Conservation (phyloP, 1,284 basidiomycete species). For the Xanthoconium separans region DNA sequence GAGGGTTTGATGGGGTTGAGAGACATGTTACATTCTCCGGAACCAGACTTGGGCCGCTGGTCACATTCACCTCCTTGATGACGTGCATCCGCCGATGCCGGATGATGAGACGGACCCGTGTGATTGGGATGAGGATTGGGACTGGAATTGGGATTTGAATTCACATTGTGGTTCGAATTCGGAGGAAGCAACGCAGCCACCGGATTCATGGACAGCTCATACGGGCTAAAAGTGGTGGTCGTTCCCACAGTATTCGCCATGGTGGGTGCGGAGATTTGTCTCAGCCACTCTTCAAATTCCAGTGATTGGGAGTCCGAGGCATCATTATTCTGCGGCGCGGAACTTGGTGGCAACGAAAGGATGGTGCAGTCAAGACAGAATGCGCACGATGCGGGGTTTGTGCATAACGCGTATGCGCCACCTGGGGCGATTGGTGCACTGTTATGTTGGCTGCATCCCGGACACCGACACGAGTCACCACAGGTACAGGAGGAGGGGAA, state of each 20-base stretch:
- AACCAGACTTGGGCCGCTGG: conserved; percentile 7
- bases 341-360: conserved; percentile 42
- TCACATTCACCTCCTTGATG: conserved; percentile 35
- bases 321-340: conserved; percentile 23
- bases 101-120: conserved; percentile 15
- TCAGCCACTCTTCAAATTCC: conserved; percentile 52
- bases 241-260: conserved; percentile 16
- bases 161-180: conserved; percentile 6
- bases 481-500: conserved; percentile 48
- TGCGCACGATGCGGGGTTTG: conserved; percentile 47
- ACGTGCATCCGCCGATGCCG: conserved; percentile 27
- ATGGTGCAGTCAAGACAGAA: conserved; percentile 63
- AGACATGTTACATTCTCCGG: conserved; percentile 21
- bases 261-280: conserved; percentile 33
- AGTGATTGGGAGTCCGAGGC: conserved; percentile 31
- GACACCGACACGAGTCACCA: conserved; percentile 52
- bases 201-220: conserved; percentile 29
- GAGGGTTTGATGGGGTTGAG: conserved; percentile 15
- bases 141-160: conserved; percentile 13
- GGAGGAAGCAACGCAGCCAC: conserved; percentile 15
- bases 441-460: conserved; percentile 52
- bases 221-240: conserved; percentile 22
- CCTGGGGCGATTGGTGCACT: conserved; percentile 33
- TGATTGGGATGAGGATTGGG: conserved; percentile 8
- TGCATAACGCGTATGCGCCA: conserved; percentile 37